Evolutionary conservation across 2,329 filamentous ascomycete species (phyloP), one percentile per base, ranked within the genome.

Genomic region (Blastomyces silverae): DNA sequence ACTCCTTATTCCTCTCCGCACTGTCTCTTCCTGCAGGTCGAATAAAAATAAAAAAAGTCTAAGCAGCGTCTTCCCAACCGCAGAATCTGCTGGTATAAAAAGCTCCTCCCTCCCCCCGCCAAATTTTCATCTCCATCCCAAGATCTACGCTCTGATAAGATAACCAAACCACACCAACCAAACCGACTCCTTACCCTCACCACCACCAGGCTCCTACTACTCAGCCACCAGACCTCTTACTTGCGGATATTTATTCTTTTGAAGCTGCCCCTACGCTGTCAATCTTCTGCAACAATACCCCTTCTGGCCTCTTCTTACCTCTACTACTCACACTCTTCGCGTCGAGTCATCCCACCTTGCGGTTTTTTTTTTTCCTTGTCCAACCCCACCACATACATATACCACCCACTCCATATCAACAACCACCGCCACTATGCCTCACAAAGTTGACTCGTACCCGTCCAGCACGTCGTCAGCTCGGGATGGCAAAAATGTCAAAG

Each of bases 361-460:
- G 3, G 25, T 13, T 4, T n/a, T 3, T n/a, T 37, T 61, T 48
- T 48, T 42, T 13, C 8, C 10, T 39, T 39, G 37, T 11, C 42
- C 10, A 50, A 50, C 42, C 58, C 25, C 44, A 37, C 42, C 44
- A 34, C 42, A 46, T 37, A 37, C 5, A 8, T 37, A 11, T 6
- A 56, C 48, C 10, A 53, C 13, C 25, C 11, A 17, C 22, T 42
- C 11, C 56, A 25, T 25, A 37, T 20, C 53, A 25, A 28, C 28
- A 42, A 15, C 31, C n/a, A 20, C 11, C 46, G 37, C 34, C n/a
- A 39, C 67, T 25, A 69, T 66, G 58, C 65, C 66, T 62, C 64
- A 60, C 63, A 52, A 52, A 52, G 22, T 60, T 69, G 57, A 74
- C 68, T 63, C 70, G 66, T 65, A 73, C 28, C 25, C 59, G 17